Percentiles rank a stretch among this genome's conserved stretches.
phyloP scores from a whole-genome alignment of 2,329 filamentous ascomycete species.

The Botrytis cinerea region DNA sequence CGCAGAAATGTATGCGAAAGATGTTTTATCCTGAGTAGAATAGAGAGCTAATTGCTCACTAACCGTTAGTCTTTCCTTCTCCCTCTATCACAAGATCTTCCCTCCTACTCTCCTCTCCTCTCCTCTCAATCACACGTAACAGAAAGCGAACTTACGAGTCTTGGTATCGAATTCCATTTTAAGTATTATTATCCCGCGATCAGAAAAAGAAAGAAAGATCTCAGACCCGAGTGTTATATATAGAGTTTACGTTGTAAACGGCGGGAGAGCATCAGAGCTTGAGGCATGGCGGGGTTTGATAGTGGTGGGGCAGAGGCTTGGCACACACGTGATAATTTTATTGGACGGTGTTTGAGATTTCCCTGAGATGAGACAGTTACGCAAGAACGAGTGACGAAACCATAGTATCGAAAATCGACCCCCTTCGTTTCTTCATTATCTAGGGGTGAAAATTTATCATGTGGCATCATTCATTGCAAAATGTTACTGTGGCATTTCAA shows the following conservation, averaged over 20 bases:
- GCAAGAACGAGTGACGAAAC: not conserved
- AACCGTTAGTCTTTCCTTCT: not conserved
- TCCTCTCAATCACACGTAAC: not conserved
- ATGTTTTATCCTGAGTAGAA: slow-evolving; percentile 76
- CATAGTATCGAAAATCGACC: not conserved
- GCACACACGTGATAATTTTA: slow-evolving; percentile 8
- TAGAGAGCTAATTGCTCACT: slow-evolving; percentile 62
- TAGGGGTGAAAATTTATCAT: not conserved
- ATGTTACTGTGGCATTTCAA: not conserved
- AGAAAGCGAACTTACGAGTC: slow-evolving; percentile 58
- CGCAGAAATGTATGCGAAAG: slow-evolving; percentile 85
- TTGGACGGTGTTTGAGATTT: not conserved
- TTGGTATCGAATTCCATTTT: slow-evolving; percentile 75
- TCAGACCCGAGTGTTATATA: not conserved
- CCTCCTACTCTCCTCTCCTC: not conserved
- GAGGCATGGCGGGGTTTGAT: slow-evolving; percentile 19
- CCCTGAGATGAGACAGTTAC: not conserved
- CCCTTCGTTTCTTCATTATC: not conserved
- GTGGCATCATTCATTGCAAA: not conserved
- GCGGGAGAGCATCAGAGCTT: not conserved
- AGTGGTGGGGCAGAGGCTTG: slow-evolving; percentile 16
- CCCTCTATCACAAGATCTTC: not conserved
- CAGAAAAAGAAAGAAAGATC: not conserved
- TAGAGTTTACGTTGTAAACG: not conserved
- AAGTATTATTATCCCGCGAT: not conserved